Evolutionary conservation across 73 alveolate genomes (phyloP).

Genomic region (Blepharisma japonicum): DNA sequence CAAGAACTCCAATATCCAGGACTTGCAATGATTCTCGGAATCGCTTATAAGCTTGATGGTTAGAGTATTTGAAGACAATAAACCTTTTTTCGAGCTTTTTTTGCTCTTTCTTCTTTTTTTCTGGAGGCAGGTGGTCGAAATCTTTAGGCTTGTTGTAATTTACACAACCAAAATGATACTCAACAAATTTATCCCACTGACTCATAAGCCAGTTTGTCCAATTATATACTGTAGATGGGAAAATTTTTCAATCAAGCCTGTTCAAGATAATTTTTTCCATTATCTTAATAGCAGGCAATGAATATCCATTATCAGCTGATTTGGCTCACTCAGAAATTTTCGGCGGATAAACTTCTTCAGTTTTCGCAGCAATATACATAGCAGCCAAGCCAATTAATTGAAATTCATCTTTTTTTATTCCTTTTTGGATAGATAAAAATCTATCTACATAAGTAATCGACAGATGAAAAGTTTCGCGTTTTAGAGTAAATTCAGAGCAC

Average conservation of each 20-base stretch:
- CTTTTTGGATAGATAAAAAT: constrained; percentile 55
- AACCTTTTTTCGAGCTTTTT: constrained; percentile 8
- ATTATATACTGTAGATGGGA: constrained; percentile 44
- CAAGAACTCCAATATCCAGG: constrained; percentile 38
- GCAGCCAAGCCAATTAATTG: constrained; percentile 84
- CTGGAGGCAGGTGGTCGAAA: not conserved
- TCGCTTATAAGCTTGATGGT: constrained; percentile 33
- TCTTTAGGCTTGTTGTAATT: not conserved
- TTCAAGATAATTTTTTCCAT: constrained; percentile 37
- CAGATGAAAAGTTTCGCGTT: constrained; percentile 83
- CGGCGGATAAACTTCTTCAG: constrained; percentile 84
- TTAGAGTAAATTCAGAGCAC: constrained; percentile 78
- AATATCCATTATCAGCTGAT: constrained; percentile 71
- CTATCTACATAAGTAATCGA: constrained; percentile 74
- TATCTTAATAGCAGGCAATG: constrained; percentile 34
- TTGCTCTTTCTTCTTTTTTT: not conserved
- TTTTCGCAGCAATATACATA: constrained; percentile 84
- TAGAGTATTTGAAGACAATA: constrained; percentile 37
- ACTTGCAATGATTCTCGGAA: constrained; percentile 41
- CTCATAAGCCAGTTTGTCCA: constrained; percentile 51
- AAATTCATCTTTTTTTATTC: constrained; percentile 61
- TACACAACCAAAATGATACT: constrained; percentile 30
- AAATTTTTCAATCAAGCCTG: constrained; percentile 28
- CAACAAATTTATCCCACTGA: constrained; percentile 39
- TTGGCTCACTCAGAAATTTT: constrained; percentile 57